Base-by-base conservation (phyloP, 2,329 filamentous ascomycete genomes). In the Berkeleyomyces rouxiae region DNA sequence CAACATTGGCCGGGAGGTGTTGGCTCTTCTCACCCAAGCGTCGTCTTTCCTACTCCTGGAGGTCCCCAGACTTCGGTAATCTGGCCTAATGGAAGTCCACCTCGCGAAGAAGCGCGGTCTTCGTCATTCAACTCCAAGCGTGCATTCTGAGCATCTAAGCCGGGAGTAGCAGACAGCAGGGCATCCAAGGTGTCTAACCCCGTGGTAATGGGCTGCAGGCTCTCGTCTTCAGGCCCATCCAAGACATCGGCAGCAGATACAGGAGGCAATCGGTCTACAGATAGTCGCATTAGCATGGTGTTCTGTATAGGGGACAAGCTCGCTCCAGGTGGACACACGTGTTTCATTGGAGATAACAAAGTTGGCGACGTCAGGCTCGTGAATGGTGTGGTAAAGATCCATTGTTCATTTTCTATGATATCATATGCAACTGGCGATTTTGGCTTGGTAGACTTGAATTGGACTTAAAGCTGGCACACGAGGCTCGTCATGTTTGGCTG, bases 51-150 rank as follows among this genome's bases (percentile, higher is more conserved):
- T 36, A 82, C 82, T 1, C 90, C 91, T 7, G 89, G 86, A 9
- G 91, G 90, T 0, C 92, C 92, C 81, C 88, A 95, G 59, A 96
- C 75, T 72, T 97, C 92, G 3, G 87, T 88, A 49, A 96, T 79
- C 71, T 90, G 87, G 11, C 90, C 89, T 63, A 84, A 82, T 65
- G 80, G 80, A 58, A 95, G 77, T 3, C 90, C 90, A 16, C 80
- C 78, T 61, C 65, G 67, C 7, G 59, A 62, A 39, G 13, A 13
- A 23, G 7, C 23, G 10, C 16, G 23, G 3, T 10, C 47, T 33
- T 53, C 47, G 16, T 33, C 33, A 2, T 53, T 4, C 5, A 31
- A 53, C 23, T 53, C 47, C 36, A 13, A 3, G 36, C 23, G 36
- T 5, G 47, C 47, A 33, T 16, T 53, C 23, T 9, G 47, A 11